Conservation (phyloP, 805 yeast species). For the Wickerhamiella siamensis region DNA sequence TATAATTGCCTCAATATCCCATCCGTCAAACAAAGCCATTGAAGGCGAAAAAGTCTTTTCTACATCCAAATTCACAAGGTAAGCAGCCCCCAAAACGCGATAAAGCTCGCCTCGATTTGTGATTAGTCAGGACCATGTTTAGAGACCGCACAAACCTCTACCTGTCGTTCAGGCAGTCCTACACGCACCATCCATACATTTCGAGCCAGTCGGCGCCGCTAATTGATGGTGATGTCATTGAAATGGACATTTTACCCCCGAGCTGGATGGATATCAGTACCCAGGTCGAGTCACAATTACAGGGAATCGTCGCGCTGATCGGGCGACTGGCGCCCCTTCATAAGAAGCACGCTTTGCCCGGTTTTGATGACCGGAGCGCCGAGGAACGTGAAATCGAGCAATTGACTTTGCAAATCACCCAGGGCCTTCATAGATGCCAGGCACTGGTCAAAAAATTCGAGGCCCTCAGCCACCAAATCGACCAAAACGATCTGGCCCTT, state of each 20-base stretch:
- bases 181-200: conserved; percentile 44
- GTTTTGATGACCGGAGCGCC: conserved; percentile 63
- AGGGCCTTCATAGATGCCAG: conserved; percentile 64
- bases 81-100: too few species aligned
- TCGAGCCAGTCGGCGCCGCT: conserved; percentile 32
- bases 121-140: too few species aligned
- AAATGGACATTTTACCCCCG: conserved; percentile 59
- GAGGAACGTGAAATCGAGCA: conserved; percentile 71
- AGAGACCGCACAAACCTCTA: conserved; percentile 90
- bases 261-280: conserved; percentile 58
- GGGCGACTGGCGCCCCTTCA: conserved; percentile 54
- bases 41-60: too few species aligned
- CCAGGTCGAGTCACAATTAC: conserved; percentile 52
- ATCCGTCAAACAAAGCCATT: too few species aligned
- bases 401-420: conserved; percentile 59
- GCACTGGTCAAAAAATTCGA: conserved; percentile 56
- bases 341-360: conserved; percentile 72
- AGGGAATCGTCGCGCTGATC: conserved; percentile 38
- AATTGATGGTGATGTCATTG: conserved; percentile 35
- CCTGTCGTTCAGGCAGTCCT: conserved; percentile 77
- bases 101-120: too few species aligned
- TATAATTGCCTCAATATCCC: too few species aligned
- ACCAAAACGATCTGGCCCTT: conserved; percentile 35
- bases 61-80: too few species aligned
- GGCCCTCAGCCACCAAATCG: conserved; percentile 25